Evolutionary conservation across 768 basidiomycete species (phyloP).

Genomic region (Jaapia argillacea): DNA sequence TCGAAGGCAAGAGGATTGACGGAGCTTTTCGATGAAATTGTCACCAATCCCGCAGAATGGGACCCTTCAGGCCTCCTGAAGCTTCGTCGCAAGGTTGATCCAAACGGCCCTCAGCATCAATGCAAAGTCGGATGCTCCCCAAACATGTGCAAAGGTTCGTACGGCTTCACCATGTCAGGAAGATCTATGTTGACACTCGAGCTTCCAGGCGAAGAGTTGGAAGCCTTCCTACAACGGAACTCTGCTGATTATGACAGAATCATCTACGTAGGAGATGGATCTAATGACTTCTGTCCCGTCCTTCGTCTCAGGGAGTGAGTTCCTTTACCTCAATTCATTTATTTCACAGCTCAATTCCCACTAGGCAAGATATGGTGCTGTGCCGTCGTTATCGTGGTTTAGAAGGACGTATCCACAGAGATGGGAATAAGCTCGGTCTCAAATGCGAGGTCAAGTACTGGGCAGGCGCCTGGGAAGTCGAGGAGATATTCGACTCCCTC

Average conservation of each 20-base stretch:
- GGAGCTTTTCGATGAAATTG: conserved; percentile 68
- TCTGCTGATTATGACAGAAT: conserved; percentile 61
- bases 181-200: conserved; percentile 1
- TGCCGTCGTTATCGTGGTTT: conserved; percentile 76
- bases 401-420: conserved; percentile 64
- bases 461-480: conserved; percentile 95
- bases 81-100: conserved; percentile 67
- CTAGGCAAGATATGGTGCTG: conserved; percentile 72
- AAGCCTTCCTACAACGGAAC: conserved; percentile 60
- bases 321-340: conserved; percentile 12
- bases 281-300: conserved; percentile 93
- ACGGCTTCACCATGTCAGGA: background rate
- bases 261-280: conserved; percentile 89
- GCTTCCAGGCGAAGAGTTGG: conserved; percentile 78
- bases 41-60: conserved; percentile 92
- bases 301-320: conserved; percentile 71
- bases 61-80: conserved; percentile 58
- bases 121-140: conserved; percentile 85
- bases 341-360: too few species aligned
- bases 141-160: conserved; percentile 95
- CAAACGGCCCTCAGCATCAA: conserved; percentile 65
- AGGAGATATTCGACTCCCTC: conserved; percentile 52
- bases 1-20: conserved; percentile 64
- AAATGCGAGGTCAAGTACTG: conserved; percentile 72
- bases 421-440: conserved; percentile 56